Percentiles rank a stretch among this genome's conserved stretches.
phyloP scores from a whole-genome alignment of 2,329 filamentous ascomycete genomes.

The Aspergillus luchuensis region DNA sequence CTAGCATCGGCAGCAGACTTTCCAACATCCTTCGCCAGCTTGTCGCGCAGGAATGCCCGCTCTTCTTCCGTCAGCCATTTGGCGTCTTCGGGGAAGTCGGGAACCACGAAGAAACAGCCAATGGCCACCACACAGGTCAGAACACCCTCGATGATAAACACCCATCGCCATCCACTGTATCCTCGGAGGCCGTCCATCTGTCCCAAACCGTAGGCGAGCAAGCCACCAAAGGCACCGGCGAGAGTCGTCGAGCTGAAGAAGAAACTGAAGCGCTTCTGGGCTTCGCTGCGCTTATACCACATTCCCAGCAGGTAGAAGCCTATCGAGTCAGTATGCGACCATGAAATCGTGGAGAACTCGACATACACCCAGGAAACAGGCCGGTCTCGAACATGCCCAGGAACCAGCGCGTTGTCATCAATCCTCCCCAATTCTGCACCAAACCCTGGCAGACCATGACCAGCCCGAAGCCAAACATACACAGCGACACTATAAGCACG shows the following conservation, averaged over 20 bases:
- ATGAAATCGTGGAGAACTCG: neutral
- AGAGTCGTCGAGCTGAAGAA: slow-evolving; percentile 73
- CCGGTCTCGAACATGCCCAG: slow-evolving; percentile 71
- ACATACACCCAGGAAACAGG: slow-evolving; percentile 66
- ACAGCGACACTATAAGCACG: slow-evolving; percentile 59
- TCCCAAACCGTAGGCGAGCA: slow-evolving; percentile 59
- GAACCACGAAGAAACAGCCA: slow-evolving; percentile 63
- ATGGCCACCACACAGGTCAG: slow-evolving; percentile 63
- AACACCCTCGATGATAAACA: slow-evolving; percentile 61
- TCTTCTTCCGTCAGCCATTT: slow-evolving; percentile 70
- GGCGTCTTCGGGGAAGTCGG: slow-evolving; percentile 70
- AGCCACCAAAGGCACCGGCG: slow-evolving; percentile 61
- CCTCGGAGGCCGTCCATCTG: slow-evolving; percentile 55
- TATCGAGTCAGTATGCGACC: slow-evolving; percentile 9
- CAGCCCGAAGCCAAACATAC: slow-evolving; percentile 83
- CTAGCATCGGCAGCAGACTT: slow-evolving; percentile 62
- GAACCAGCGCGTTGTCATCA: slow-evolving; percentile 81
- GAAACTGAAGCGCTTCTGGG: slow-evolving; percentile 83
- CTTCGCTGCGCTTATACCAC: slow-evolving; percentile 79
- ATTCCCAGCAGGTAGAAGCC: slow-evolving; percentile 70
- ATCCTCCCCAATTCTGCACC: slow-evolving; percentile 72
- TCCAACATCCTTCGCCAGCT: slow-evolving; percentile 69
- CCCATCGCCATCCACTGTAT: slow-evolving; percentile 58
- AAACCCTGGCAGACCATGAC: slow-evolving; percentile 74
- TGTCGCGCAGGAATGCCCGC: slow-evolving; percentile 63